Evolutionary conservation across 148 eudicot species (phyloP).

Genomic region (Tetragonia tetragonoides): DNA sequence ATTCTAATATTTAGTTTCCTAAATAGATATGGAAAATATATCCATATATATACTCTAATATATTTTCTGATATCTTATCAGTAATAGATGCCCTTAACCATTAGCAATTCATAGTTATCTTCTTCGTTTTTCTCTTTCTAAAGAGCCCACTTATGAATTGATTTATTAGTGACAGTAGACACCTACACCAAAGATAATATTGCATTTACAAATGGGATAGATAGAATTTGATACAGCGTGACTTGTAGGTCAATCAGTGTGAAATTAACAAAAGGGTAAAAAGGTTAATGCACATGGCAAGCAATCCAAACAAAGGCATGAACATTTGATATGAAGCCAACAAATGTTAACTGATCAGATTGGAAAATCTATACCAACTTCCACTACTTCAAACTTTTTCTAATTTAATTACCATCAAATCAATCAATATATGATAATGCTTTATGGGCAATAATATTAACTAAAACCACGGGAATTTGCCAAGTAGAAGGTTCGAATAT

Average conservation of each 20-base stretch:
- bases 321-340: slow-evolving; percentile 5
- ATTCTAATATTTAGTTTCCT: too few species aligned
- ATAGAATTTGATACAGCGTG: not conserved
- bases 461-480: not conserved
- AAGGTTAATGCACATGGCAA: slow-evolving; percentile 12
- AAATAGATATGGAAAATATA: too few species aligned
- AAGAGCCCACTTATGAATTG: too few species aligned
- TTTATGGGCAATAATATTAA: slow-evolving; percentile 1
- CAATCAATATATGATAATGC: not conserved
- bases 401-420: slow-evolving; percentile 20
- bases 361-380: slow-evolving; percentile 24
- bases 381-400: slow-evolving; percentile 27
- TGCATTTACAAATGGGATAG: not conserved
- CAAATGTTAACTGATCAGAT: not conserved
- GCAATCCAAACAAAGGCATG: not conserved
- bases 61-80: too few species aligned
- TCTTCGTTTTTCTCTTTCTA: too few species aligned
- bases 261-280: not conserved
- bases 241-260: not conserved
- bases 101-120: too few species aligned
- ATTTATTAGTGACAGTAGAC: not conserved
- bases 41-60: too few species aligned
- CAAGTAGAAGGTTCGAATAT: too few species aligned
- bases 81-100: too few species aligned
- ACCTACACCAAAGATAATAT: not conserved